A percentile compares a stretch with the other conserved stretches of the same genome.
Conservation (phyloP, 257 asterid species). For the Solanum acaule region DNA sequence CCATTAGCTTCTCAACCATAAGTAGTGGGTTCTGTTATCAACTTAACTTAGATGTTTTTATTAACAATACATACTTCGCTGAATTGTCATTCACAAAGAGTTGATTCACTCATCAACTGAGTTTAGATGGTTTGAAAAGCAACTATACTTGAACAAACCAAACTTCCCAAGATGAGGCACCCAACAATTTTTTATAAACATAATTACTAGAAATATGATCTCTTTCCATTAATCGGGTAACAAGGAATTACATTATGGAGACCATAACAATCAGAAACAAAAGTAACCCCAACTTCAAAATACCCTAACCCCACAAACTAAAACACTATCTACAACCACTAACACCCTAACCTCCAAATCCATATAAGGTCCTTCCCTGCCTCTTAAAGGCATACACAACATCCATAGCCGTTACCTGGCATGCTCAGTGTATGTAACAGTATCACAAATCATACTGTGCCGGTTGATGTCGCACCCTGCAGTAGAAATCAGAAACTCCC, state of each 20-base stretch:
- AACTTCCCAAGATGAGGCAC: neutral
- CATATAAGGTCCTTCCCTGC: neutral
- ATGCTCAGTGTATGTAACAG: constrained; percentile 3
- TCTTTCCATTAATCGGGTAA: neutral
- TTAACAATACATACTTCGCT: neutral
- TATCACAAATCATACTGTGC: neutral
- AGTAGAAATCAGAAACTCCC: too few relatives aligned
- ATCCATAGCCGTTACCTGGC: neutral
- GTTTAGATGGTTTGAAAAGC: neutral
- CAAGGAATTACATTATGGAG: neutral
- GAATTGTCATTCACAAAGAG: neutral
- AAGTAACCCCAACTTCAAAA: neutral
- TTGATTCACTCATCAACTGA: neutral
- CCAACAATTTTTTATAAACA: neutral
- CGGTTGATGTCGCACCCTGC: neutral
- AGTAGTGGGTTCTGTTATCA: neutral
- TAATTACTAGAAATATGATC: neutral
- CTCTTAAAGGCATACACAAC: neutral
- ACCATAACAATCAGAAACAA: neutral
- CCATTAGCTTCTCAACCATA: neutral
- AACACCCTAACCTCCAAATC: neutral
- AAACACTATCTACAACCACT: too few relatives aligned
- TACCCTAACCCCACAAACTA: neutral
- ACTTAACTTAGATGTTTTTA: neutral
- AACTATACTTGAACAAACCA: neutral